These are phyloP conservation scores for Ceriops tagal DNA, from an alignment of 345 rosid genomes.

Conservation along the genomic window DNA sequence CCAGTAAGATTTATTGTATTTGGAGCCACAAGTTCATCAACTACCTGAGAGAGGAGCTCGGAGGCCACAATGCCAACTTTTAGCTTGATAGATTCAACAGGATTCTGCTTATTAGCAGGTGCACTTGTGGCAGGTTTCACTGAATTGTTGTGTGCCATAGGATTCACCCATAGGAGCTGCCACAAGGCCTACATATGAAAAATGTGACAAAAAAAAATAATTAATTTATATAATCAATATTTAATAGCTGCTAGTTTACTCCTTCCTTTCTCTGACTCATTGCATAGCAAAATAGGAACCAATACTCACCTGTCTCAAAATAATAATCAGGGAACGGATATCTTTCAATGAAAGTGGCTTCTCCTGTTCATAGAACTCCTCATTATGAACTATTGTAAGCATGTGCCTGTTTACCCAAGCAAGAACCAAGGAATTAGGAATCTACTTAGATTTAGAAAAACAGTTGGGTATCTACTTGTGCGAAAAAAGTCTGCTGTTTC, in stretches of 20 bases:
- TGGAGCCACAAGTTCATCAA: neutral
- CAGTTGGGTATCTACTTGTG: neutral
- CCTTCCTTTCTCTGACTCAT: neutral
- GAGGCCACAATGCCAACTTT: constrained; percentile 73
- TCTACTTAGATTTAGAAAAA: neutral
- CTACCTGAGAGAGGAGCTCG: constrained; percentile 93
- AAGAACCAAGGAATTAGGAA: constrained; percentile 12
- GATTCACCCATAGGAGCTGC: constrained; percentile 89
- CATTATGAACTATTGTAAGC: constrained; percentile 94
- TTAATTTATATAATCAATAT: neutral
- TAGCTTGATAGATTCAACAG: constrained; percentile 57
- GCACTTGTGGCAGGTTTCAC: constrained; percentile 42
- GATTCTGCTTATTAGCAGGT: constrained; percentile 44
- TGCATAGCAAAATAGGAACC: neutral
- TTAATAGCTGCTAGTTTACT: neutral
- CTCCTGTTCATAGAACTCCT: constrained; percentile 94
- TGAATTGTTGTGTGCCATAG: constrained; percentile 43
- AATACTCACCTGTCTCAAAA: constrained; percentile 74
- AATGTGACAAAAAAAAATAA: neutral
- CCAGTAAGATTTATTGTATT: neutral
- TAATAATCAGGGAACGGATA: constrained; percentile 62
- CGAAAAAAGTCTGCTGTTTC: too few species aligned
- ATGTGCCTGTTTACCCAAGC: constrained; percentile 69
- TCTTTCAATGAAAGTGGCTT: constrained; percentile 83
- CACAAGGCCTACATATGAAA: constrained; percentile 67